Evolutionary conservation across 202 grass and related monocot genomes (phyloP).

Genomic region (Panicum virgatum): DNA sequence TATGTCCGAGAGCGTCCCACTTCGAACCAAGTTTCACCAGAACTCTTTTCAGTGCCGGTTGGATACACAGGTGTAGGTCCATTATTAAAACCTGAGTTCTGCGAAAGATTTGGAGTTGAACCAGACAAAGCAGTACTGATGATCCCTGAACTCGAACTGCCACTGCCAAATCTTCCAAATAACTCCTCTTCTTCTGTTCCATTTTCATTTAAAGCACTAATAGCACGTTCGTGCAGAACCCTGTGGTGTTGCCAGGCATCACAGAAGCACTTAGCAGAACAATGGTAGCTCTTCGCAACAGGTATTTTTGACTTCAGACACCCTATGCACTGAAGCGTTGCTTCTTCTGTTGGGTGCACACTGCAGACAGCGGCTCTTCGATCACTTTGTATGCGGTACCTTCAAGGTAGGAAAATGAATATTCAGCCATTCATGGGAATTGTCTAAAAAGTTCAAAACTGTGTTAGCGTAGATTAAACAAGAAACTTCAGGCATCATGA

Average conservation of each 20-base stretch:
- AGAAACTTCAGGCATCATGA: background rate
- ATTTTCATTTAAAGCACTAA: conserved; percentile 66
- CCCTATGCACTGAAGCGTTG: conserved; percentile 78
- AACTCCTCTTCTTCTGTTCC: conserved; percentile 69
- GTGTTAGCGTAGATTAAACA: background rate
- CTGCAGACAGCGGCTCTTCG: conserved; percentile 69
- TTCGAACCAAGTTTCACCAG: conserved; percentile 79
- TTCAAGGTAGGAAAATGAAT: conserved; percentile 39
- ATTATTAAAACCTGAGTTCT: conserved; percentile 54
- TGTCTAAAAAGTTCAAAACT: background rate
- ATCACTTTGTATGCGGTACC: conserved; percentile 83
- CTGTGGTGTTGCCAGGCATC: conserved; percentile 87
- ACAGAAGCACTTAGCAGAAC: conserved; percentile 75
- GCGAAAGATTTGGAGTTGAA: conserved; percentile 55
- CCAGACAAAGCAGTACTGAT: conserved; percentile 44
- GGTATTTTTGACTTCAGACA: conserved; percentile 90
- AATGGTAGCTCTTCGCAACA: conserved; percentile 82
- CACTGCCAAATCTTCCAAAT: conserved; percentile 60
- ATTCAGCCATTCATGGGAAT: background rate
- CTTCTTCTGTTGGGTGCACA: conserved; percentile 79
- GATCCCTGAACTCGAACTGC: conserved; percentile 41
- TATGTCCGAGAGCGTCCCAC: conserved; percentile 69
- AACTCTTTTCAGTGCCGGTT: conserved; percentile 54
- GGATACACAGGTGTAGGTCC: conserved; percentile 52
- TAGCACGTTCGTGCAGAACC: conserved; percentile 75